Evolutionary conservation across 1,284 basidiomycete genomes (phyloP).

Genomic region (Anthracocystis setariae): DNA sequence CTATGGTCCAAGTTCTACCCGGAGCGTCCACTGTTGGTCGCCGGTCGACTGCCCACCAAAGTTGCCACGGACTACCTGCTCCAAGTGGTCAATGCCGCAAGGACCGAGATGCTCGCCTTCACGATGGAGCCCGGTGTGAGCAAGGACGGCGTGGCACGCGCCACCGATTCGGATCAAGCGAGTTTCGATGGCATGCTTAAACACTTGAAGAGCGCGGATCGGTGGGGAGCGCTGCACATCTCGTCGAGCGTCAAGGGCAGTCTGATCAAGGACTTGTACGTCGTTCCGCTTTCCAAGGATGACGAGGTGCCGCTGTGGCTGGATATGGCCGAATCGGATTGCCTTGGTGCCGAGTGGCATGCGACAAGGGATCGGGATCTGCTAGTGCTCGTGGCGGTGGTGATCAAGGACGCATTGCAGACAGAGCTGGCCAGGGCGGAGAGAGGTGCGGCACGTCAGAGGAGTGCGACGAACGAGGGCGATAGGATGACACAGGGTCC

Average conservation of each 20-base stretch:
- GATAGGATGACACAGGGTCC: neutral
- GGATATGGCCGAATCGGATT: constrained; percentile 43
- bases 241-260: constrained; percentile 40
- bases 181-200: constrained; percentile 33
- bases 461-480: constrained; percentile 26
- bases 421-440: constrained; percentile 25
- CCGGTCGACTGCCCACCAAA: constrained; percentile 61
- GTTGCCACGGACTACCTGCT: constrained; percentile 61
- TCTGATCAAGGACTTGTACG: constrained; percentile 66
- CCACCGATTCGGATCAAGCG: constrained; percentile 23
- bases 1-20: constrained; percentile 53
- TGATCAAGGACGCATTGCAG: constrained; percentile 49
- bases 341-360: constrained; percentile 38
- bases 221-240: constrained; percentile 62
- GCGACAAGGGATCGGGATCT: constrained; percentile 45
- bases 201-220: constrained; percentile 39
- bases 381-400: constrained; percentile 58
- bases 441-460: constrained; percentile 8
- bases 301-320: constrained; percentile 62
- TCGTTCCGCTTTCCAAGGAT: constrained; percentile 55
- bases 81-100: constrained; percentile 53
- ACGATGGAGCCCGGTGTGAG: constrained; percentile 46
- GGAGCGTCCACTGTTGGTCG: constrained; percentile 46
- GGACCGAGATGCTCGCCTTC: constrained; percentile 60
- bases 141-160: constrained; percentile 12